Conservation (phyloP, 2,329 filamentous ascomycete species). For the Fusarium nurragi region DNA sequence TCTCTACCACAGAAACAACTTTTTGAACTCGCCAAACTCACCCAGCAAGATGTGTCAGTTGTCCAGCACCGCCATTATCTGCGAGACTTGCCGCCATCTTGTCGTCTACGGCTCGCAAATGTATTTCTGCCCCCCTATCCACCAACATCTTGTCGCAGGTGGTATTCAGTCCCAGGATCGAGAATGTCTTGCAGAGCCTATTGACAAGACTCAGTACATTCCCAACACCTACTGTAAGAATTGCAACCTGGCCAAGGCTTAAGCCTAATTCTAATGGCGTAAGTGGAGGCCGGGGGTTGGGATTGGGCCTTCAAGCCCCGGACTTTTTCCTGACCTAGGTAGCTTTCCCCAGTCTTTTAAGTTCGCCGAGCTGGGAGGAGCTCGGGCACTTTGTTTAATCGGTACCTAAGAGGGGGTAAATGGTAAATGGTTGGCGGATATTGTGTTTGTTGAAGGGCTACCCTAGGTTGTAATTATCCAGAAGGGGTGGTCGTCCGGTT, state of each 20-base stretch:
- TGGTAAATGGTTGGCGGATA: no score
- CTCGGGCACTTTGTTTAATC: background rate
- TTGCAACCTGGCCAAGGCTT: background rate
- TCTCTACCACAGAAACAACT: background rate
- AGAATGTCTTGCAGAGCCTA: background rate
- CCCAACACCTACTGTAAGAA: background rate
- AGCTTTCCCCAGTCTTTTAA: background rate
- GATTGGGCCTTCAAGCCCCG: background rate
- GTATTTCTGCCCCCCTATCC: background rate
- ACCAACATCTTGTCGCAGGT: background rate
- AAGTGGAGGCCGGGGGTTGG: background rate
- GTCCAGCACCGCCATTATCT: slow-evolving; percentile 4
- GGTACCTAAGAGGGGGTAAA: no score
- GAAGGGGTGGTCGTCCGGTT: no score
- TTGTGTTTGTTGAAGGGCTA: no score
- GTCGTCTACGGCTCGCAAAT: background rate
- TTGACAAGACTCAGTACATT: background rate
- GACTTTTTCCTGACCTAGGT: background rate
- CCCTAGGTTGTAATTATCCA: no score
- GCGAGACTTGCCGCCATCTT: slow-evolving; percentile 3
- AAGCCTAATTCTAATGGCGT: background rate
- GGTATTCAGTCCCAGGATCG: background rate
- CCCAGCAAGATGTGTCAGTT: slow-evolving; percentile 16
- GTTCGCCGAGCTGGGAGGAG: background rate
- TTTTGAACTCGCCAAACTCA: background rate